Percentiles rank a stretch among this genome's conserved stretches.
Conservation (phyloP, 495 filamentous ascomycete genomes). For the Trichoderma parareesei region DNA sequence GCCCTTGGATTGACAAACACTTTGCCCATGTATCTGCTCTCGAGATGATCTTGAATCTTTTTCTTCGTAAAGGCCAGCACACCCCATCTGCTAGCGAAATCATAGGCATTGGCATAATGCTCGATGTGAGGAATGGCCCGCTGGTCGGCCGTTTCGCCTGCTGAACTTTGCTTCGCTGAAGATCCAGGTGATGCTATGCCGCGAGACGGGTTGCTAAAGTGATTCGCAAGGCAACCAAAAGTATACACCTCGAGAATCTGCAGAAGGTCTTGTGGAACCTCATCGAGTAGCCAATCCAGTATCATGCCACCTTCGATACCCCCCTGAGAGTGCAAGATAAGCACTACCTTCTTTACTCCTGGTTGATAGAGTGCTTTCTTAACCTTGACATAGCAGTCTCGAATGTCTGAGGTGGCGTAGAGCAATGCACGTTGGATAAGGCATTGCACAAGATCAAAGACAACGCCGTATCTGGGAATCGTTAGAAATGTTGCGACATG, state of each 20-base stretch:
- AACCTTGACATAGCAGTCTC: constrained; percentile 47
- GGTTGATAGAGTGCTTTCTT: constrained; percentile 50
- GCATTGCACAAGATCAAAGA: constrained; percentile 70
- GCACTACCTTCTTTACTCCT: constrained; percentile 58
- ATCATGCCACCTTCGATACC: constrained; percentile 68
- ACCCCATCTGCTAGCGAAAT: too few relatives aligned
- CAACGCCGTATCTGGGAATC: constrained; percentile 54
- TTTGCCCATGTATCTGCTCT: too few relatives aligned
- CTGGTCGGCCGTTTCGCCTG: too few relatives aligned
- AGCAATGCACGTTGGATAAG: constrained; percentile 66
- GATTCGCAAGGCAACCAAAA: constrained; percentile 77
- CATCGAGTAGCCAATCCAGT: constrained; percentile 71
- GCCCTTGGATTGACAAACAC: too few relatives aligned
- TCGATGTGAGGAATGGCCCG: too few relatives aligned
- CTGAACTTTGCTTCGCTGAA: too few relatives aligned
- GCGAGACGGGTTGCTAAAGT: constrained; percentile 74
- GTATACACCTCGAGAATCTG: constrained; percentile 75
- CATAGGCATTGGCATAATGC: too few relatives aligned
- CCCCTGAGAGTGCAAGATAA: constrained; percentile 77
- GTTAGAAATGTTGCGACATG: constrained; percentile 75
- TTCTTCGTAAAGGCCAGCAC: too few relatives aligned
- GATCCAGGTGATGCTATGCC: neutral
- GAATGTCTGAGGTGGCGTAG: constrained; percentile 63
- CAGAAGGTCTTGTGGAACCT: constrained; percentile 59
- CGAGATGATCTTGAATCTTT: too few relatives aligned